Evolutionary conservation across 2,329 filamentous ascomycete species (phyloP), one percentile per base, ranked within the genome.

Genomic region (Calonectria leucothoes): DNA sequence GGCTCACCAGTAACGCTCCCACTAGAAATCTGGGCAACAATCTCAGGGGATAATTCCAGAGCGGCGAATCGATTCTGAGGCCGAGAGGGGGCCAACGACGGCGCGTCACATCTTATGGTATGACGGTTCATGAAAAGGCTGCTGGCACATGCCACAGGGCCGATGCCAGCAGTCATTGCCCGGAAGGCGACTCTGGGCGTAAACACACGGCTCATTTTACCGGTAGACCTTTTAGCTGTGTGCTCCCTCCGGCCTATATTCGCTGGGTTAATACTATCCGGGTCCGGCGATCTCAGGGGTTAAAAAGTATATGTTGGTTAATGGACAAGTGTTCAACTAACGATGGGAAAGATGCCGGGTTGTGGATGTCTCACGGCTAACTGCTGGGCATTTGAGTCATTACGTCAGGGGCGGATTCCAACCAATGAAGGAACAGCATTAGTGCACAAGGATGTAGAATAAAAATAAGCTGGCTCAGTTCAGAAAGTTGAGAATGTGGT

Each of bases 1-100:
- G 37, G 79, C 82, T 17, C 75, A 90, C 89, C 89, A 27, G 86
- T 76, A n/a, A 91, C 72, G 75, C 89, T 90, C 4, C 90, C 89
- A 25, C 87, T 85, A 1, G 89, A 90, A n/a, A 91, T 79, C 81
- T 91, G 88, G 70, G 83, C 84, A 66, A 89, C 84, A 6, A 86
- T 76, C 7, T 82, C 77, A 3, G 82, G 77, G 3, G 82, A 81
- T 11, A 82, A 49, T 39, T 80, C 77, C 5, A 78, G 39, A 33
- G 70, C 67, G 23, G 73, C 52, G 10, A 35, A 68, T 68, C 73
- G 73, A 31, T 72, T 55, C 20, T 69, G 51, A 66, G 76, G 74
- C 49, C 75, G 70, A 51, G 73, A 69, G 27, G 74, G 72, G 39
- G 72, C 69, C 69, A 75, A 59, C 37, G 77, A 52, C 82, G 72